Evolutionary conservation across 106 monocot genomes (phyloP).

Genomic region (Allium fistulosum): DNA sequence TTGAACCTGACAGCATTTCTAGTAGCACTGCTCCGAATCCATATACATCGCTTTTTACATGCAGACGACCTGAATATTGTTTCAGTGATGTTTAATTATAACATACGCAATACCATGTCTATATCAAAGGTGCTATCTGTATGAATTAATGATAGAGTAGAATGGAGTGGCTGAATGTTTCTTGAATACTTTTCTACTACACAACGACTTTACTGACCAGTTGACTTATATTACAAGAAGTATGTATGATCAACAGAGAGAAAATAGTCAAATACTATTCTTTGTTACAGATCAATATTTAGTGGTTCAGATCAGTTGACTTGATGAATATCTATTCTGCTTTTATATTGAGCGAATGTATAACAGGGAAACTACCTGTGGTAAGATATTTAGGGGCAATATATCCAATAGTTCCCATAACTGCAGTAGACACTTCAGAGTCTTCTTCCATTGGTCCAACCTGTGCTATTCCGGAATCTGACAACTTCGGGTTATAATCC

Average conservation of each 20-base stretch:
- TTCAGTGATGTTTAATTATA: no score
- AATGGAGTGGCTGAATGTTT: neutral
- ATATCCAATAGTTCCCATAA: slow-evolving; percentile 67
- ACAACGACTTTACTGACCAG: no score
- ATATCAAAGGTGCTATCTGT: neutral
- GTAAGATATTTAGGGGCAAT: slow-evolving; percentile 1
- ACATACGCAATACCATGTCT: neutral
- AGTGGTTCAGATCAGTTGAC: neutral
- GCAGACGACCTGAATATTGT: slow-evolving; percentile 43
- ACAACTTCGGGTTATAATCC: slow-evolving; percentile 58
- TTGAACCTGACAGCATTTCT: slow-evolving; percentile 51
- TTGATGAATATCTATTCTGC: neutral
- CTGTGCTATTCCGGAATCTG: slow-evolving; percentile 77
- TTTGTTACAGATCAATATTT: neutral
- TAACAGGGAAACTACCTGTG: neutral
- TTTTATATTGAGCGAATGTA: neutral
- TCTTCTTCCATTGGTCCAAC: slow-evolving; percentile 44
- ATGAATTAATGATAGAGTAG: neutral
- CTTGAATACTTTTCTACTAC: neutral
- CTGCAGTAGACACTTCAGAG: slow-evolving; percentile 53
- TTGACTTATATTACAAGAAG: neutral
- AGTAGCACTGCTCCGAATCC: slow-evolving; percentile 79
- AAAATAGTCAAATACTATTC: no score
- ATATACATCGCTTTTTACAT: slow-evolving; percentile 79
- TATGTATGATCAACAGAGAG: neutral